These are phyloP conservation scores for Draba incana DNA, from an alignment of 345 rosid species.

Conservation along the genomic window DNA sequence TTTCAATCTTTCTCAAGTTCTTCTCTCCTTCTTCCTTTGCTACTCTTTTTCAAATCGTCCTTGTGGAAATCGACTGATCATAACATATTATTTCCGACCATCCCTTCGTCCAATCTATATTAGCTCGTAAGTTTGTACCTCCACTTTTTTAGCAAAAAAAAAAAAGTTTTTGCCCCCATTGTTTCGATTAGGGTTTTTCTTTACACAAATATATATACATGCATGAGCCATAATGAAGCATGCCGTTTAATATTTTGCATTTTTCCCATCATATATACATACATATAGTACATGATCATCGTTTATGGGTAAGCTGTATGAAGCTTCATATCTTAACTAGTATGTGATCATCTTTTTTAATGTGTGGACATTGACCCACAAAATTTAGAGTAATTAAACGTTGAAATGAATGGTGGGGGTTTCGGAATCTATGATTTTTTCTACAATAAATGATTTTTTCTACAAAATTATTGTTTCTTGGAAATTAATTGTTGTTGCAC, in stretches of 20 bases:
- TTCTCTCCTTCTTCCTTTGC: constrained; percentile 9
- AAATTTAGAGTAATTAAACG: constrained; percentile 17
- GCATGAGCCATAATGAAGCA: constrained; percentile 21
- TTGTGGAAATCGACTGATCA: constrained; percentile 4
- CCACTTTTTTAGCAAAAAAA: too few species aligned
- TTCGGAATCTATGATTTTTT: constrained; percentile 33
- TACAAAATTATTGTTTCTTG: constrained; percentile 38
- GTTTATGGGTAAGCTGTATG: constrained; percentile 18
- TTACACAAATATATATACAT: not conserved
- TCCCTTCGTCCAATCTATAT: constrained; percentile 25
- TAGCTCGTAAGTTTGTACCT: constrained; percentile 33
- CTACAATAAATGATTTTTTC: constrained; percentile 26
- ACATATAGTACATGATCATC: not conserved
- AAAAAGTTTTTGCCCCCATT: not conserved
- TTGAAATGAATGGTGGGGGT: constrained; percentile 23
- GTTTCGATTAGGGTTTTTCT: not conserved
- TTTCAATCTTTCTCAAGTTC: constrained; percentile 11
- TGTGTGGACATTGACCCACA: constrained; percentile 28
- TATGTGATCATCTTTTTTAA: too few species aligned
- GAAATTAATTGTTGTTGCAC: constrained; percentile 30
- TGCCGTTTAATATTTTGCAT: constrained; percentile 8
- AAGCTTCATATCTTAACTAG: constrained; percentile 31
- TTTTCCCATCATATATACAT: constrained; percentile 4
- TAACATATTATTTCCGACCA: constrained; percentile 6
- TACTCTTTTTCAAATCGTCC: constrained; percentile 10